These are phyloP conservation scores for Oxytropis ochrocephala DNA, from an alignment of 306 rosid species.

Conservation along the genomic window DNA sequence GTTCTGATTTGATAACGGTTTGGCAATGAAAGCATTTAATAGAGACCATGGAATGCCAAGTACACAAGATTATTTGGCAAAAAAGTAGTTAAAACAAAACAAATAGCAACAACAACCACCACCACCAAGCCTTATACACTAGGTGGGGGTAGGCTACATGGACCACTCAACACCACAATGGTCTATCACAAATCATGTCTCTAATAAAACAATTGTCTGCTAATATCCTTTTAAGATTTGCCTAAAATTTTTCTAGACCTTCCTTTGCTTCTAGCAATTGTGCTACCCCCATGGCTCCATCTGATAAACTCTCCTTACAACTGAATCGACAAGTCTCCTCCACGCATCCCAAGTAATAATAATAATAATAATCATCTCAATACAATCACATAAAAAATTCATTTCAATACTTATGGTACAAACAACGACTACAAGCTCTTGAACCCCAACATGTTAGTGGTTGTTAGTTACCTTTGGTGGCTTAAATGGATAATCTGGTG, in stretches of 20 bases:
- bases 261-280: too few relatives aligned
- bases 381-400: background rate
- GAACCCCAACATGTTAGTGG: background rate
- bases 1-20: background rate
- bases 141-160: too few relatives aligned
- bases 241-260: too few relatives aligned
- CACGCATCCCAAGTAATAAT: background rate
- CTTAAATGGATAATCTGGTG: slow-evolving; percentile 58
- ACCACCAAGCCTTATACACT: too few relatives aligned
- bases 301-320: too few relatives aligned
- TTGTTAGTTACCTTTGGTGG: slow-evolving; percentile 47
- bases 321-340: background rate
- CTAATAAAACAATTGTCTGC: too few relatives aligned
- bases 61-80: background rate
- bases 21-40: background rate
- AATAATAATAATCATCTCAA: background rate
- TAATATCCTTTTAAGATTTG: too few relatives aligned
- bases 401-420: background rate
- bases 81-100: background rate
- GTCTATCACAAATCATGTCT: too few relatives aligned
- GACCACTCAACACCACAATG: too few relatives aligned
- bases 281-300: too few relatives aligned
- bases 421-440: background rate
- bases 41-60: background rate
- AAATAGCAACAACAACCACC: background rate